Conservation (phyloP, 768 basidiomycete genomes). For the Rhodotorula kratochvilovae region DNA sequence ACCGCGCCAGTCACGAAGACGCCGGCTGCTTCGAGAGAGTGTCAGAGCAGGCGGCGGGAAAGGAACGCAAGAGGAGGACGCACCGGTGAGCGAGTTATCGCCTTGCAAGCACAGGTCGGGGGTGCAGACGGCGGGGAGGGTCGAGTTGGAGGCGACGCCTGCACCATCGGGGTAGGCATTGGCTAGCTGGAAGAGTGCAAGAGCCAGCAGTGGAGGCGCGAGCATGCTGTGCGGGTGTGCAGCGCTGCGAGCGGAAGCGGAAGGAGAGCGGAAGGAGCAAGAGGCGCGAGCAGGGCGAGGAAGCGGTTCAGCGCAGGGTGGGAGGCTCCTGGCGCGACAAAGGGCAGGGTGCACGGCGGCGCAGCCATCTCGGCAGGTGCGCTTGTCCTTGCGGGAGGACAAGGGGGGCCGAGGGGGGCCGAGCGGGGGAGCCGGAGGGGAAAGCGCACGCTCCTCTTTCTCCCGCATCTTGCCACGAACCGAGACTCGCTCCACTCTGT, state of each 20-base stretch:
- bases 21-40: constrained; percentile 8
- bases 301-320: neutral
- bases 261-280: neutral
- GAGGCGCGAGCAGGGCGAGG: neutral
- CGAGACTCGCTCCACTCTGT: neutral
- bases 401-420: neutral
- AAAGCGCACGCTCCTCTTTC: neutral
- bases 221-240: neutral
- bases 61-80: neutral
- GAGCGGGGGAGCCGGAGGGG: neutral
- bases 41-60: neutral
- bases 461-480: neutral
- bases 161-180: neutral
- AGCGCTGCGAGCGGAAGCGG: neutral
- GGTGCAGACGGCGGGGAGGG: constrained; percentile 30
- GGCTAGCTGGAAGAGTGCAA: neutral
- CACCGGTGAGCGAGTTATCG: constrained; percentile 29
- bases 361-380: neutral
- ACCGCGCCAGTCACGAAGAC: neutral
- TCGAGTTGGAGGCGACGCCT: neutral
- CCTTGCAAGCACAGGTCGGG: constrained; percentile 28
- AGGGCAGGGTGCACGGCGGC: neutral
- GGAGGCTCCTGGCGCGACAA: neutral
- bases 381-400: neutral
- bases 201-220: neutral